Base-by-base conservation (phyloP, 1,139 yeast species). In the Sugiyamaella xylanicola region DNA sequence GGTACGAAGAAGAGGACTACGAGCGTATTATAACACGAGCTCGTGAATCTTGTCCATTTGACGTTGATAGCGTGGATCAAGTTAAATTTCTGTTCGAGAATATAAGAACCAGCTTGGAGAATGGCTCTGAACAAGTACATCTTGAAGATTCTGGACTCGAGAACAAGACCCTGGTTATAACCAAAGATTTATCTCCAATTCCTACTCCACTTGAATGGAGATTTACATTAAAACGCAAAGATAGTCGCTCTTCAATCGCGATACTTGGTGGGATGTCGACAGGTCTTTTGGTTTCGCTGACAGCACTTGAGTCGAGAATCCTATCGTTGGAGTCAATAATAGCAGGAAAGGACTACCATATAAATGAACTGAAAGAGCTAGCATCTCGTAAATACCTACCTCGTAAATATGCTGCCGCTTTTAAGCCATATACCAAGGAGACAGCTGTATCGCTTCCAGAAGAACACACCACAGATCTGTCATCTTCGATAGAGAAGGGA, bases 291-390 rank as follows among this genome's bases (percentile, higher is more conserved):
- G 42, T 45, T 0, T 50, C 56, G 9, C 48, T 56, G 17, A 44
- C 43, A 5, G 46, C 55, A 7, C 46, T 61, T 7, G 19, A 29
- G 1, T 11, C 44, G 3, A 51, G 51, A 42, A 48, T 57, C 5
- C n/a, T 21, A 1, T 35, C 37, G 4, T 56, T 61, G 15, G 54
- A 57, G 20, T 43, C 49, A 19, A 22, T 53, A 13, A 25, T 61
- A 5, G 13, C 43, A 1, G 54, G 54, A 16, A 62, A 62, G 42
- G 65, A 62, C 35, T 59, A 61, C 37, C 65, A 62, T 51, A 52
- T 62, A 9, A 13, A 8, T 32, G 37, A 32, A 32, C 15, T 32
- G 4, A 32, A 32, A 13, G 37, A 32, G 15, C 37, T 32, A 15
- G 37, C 37, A 8, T 32, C 37, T 13, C 37, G 37, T 4, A 32